Evolutionary conservation across 768 basidiomycete species (phyloP), one percentile per base, ranked within the genome.

Genomic region (Coprinopsis cinerea): DNA sequence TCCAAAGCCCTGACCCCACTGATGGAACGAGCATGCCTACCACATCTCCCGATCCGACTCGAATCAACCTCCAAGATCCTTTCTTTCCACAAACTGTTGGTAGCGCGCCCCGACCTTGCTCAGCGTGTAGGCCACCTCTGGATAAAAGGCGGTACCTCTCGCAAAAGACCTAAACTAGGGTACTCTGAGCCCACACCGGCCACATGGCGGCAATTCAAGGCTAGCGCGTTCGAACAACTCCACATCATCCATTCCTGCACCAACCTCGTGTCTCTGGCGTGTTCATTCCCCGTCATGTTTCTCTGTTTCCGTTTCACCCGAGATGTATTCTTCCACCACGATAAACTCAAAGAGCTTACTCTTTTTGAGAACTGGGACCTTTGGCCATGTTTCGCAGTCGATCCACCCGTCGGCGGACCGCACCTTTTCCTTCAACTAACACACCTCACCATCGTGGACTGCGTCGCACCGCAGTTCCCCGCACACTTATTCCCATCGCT

Each of bases 351-450:
- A 34, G 49, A 51, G 34, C 25, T 51, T 17, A 51, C 49, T 4
- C 44, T 51, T 23, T 51, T 51, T 43, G 49, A 51, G 24, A 51
- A 51, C 25, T 51, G 49, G 49, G 45, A 51, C 28, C 49, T 51
- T 1, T 51, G 49, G 49, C 18, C 32, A 14, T 51, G 49, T 28
- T 51, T 51, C 27, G 17, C 24, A 10, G 24, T 51, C 11, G 49
- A 51, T 4, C 49, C 49, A 17, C 49, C 49, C 20, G 25, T 44
- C 22, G 34, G 45, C 24, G 49, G 49, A 2, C 49, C 49, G 5
- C 42, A 51, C 26, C 49, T 51, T 17, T 51, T 51, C 34, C 43
- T 51, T 9, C 49, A 51, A 15, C 44, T 51, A 11, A 51, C 49
- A 10, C 49, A 51, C 22, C 44, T 51, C 13, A 51, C 43, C 4